Conservation (phyloP, 768 basidiomycete genomes). For the Russula vinacea region DNA sequence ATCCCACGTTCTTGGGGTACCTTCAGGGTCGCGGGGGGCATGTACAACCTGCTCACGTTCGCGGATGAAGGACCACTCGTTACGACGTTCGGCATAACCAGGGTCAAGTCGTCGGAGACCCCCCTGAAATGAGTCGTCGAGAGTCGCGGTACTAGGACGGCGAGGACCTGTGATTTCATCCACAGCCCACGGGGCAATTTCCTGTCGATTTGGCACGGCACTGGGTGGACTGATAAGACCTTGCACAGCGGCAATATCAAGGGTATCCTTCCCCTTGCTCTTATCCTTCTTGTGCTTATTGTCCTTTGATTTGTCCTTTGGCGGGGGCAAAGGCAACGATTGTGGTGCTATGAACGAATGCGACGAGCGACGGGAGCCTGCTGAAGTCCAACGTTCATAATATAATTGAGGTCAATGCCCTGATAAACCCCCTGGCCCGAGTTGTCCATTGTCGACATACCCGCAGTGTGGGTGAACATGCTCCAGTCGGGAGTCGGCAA, state of each 20-base stretch:
- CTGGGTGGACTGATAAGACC: neutral
- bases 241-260: slow-evolving; percentile 10
- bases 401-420: slow-evolving; percentile 25
- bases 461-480: slow-evolving; percentile 17
- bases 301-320: slow-evolving; percentile 21
- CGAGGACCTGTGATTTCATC: slow-evolving; percentile 12
- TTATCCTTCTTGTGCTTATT: slow-evolving; percentile 27
- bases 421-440: slow-evolving; percentile 20
- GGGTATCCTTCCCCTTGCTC: slow-evolving; percentile 1
- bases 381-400: slow-evolving; percentile 19
- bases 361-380: slow-evolving; percentile 24
- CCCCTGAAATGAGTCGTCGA: slow-evolving; percentile 43
- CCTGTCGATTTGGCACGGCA: neutral
- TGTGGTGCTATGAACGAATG: slow-evolving; percentile 24
- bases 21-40: slow-evolving; percentile 16
- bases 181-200: slow-evolving; percentile 25
- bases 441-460: slow-evolving; percentile 2
- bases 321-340: slow-evolving; percentile 21
- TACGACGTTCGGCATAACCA: slow-evolving; percentile 38
- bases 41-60: slow-evolving; percentile 4
- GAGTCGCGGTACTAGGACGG: slow-evolving; percentile 24
- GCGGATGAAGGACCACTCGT: slow-evolving; percentile 22
- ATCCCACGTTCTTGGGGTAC: slow-evolving; percentile 21
- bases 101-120: slow-evolving; percentile 42
- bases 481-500: slow-evolving; percentile 22